These are phyloP conservation scores for Quercus suber DNA, from an alignment of 306 rosid genomes.

Conservation along the genomic window DNA sequence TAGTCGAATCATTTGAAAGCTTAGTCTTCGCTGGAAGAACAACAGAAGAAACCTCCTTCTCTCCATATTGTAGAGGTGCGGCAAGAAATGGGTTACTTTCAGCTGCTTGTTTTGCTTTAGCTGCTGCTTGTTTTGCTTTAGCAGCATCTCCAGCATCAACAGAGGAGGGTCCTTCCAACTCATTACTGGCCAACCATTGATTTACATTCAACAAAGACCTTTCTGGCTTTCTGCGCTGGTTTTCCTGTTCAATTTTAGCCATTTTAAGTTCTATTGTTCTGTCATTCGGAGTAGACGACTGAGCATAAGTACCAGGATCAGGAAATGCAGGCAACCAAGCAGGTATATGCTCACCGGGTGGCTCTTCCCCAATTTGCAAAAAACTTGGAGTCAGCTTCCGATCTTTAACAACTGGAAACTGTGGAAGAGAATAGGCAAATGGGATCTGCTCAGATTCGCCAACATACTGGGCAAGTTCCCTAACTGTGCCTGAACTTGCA, in stretches of 20 bases:
- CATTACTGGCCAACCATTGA: constrained; percentile 43
- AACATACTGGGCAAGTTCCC: constrained; percentile 48
- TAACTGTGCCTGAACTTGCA: constrained; percentile 52
- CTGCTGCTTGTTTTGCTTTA: constrained; percentile 45
- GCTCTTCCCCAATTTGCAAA: constrained; percentile 52
- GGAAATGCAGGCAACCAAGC: constrained; percentile 87
- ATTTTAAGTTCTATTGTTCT: constrained; percentile 34
- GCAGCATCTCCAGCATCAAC: constrained; percentile 39
- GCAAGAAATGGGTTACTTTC: constrained; percentile 74
- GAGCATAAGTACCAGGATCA: constrained; percentile 44
- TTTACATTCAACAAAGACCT: constrained; percentile 41
- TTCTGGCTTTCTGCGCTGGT: constrained; percentile 44
- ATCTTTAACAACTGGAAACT: constrained; percentile 65
- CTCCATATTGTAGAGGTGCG: constrained; percentile 66
- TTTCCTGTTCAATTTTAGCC: constrained; percentile 43
- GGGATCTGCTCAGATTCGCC: constrained; percentile 35
- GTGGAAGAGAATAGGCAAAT: constrained; percentile 58
- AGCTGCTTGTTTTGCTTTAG: constrained; percentile 44
- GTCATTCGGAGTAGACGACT: constrained; percentile 28
- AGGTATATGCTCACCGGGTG: constrained; percentile 74
- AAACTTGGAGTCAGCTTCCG: constrained; percentile 51
- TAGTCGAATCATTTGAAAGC: constrained; percentile 33
- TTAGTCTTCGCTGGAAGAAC: constrained; percentile 59
- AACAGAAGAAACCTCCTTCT: constrained; percentile 63
- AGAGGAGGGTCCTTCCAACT: constrained; percentile 41